Evolutionary conservation across 1,284 basidiomycete species (phyloP).

Genomic region (Cutaneotrichosporon dermatis): DNA sequence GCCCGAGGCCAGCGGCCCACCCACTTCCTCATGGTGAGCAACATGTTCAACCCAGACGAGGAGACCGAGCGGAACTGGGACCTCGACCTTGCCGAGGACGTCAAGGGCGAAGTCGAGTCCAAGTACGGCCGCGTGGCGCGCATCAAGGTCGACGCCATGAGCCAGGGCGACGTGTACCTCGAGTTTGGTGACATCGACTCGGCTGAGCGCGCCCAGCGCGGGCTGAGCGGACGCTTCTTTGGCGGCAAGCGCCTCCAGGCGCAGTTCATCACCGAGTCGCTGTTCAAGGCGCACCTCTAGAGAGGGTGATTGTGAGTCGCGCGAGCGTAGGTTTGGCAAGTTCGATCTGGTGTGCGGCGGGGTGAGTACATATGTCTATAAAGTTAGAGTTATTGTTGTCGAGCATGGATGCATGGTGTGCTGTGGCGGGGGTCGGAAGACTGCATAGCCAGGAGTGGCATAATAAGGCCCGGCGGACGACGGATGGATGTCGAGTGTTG

Average conservation of each 20-base stretch:
- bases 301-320: neutral
- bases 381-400: neutral
- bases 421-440: neutral
- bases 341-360: neutral
- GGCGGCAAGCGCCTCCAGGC: slow-evolving; percentile 83
- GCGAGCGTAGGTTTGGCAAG: neutral
- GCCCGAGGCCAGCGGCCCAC: slow-evolving; percentile 61
- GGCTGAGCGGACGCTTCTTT: slow-evolving; percentile 92
- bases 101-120: slow-evolving; percentile 84
- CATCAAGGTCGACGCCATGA: slow-evolving; percentile 88
- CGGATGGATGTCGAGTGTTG: too few species aligned
- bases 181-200: slow-evolving; percentile 76
- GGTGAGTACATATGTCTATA: neutral
- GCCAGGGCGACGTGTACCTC: slow-evolving; percentile 92
- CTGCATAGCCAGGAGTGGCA: too few species aligned
- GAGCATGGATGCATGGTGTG: neutral
- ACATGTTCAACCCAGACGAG: slow-evolving; percentile 98
- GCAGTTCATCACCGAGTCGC: slow-evolving; percentile 79
- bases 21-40: slow-evolving; percentile 76
- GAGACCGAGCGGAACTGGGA: slow-evolving; percentile 97
- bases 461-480: too few species aligned
- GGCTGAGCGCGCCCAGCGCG: slow-evolving; percentile 77
- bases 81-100: slow-evolving; percentile 89
- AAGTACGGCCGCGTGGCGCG: slow-evolving; percentile 84
- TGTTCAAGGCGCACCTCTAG: slow-evolving; percentile 75